phyloP scores from a whole-genome alignment of 108 stramenopile genomes.

The Skeletonema potamos region DNA sequence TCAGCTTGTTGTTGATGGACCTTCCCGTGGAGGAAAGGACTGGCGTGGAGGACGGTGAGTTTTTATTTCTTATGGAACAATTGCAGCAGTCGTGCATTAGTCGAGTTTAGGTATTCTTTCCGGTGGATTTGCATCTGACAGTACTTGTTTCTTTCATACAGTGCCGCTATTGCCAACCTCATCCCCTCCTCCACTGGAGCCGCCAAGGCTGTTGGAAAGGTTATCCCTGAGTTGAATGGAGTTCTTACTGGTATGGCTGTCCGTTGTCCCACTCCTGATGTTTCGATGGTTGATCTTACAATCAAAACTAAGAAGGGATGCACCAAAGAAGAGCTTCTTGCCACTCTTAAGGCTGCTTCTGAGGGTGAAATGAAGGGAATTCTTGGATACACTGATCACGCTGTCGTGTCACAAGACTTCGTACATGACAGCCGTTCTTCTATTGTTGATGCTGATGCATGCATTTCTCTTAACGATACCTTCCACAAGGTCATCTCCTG shows the following conservation, averaged over 20 bases:
- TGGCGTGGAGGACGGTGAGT: constrained; percentile 69
- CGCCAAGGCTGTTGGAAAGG: constrained; percentile 97
- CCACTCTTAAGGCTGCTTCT: constrained; percentile 90
- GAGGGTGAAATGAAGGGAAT: constrained; percentile 92
- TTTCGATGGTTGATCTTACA: constrained; percentile 97
- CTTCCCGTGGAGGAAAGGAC: constrained; percentile 90
- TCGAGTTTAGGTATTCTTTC: neutral
- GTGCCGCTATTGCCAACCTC: constrained; percentile 78
- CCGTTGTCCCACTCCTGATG: constrained; percentile 89
- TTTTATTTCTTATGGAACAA: neutral
- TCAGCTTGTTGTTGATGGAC: constrained; percentile 96
- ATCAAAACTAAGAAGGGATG: constrained; percentile 88
- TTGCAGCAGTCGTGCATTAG: neutral
- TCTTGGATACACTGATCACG: constrained; percentile 93
- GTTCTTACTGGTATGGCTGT: constrained; percentile 95
- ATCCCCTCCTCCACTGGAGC: constrained; percentile 94
- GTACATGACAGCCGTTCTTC: constrained; percentile 81
- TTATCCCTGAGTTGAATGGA: constrained; percentile 94
- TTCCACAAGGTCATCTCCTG: constrained; percentile 99
- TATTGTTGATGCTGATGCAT: constrained; percentile 91
- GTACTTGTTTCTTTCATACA: neutral
- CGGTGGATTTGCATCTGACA: neutral
- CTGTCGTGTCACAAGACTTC: constrained; percentile 95
- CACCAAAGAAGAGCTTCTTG: constrained; percentile 85
- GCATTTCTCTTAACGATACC: constrained; percentile 91